Evolutionary conservation across 1,284 basidiomycete species (phyloP), one percentile per base, ranked within the genome.

Genomic region (Boletus sp.): DNA sequence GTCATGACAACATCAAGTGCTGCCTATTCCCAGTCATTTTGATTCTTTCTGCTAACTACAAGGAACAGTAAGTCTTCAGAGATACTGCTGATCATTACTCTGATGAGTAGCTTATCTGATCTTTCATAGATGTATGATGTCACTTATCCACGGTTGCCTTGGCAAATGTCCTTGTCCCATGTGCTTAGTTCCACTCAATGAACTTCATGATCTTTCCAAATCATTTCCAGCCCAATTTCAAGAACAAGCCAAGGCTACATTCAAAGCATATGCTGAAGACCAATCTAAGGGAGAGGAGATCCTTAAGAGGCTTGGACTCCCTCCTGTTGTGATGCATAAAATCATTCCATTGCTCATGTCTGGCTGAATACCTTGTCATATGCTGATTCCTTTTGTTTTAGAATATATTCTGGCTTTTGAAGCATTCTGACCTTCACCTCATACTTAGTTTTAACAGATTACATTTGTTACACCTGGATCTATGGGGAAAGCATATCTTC

Each of bases 41-140:
- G 0, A 69, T 69, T 3, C 60, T 68, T 4, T 69, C 59, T 2
- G 63, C 51, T 0, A 55, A 69, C 46, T 68, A 65, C 9, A 33
- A 70, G 28, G 62, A 70, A 52, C 65, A 70, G 67, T 70, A 51
- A 33, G 60, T 31, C 10, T 6, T 33, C 21, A 19, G 28, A 23
- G 17, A 10, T 5, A 23, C n/a, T 43, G 40, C n/a, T 46, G 13
- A 27, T 46, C 13, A 21, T 54, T n/a, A 8, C 30, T 25, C 16
- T 40, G 25, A 43, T 23, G 40, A 46, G 19, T 53, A 30, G 23
- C 5, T n/a, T 8, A 48, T 21, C 25, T 48, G 9, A 27, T 35
- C n/a, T 19, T 46, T 13, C 6, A 5, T 19, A 47, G 27, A 30
- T 69, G 67, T 51, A 63, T 66, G 58, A 69, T 69, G 67, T 48